Base-by-base conservation (phyloP, 202 grass and related monocot species). In the Schoenoplectus tabernaemontani region DNA sequence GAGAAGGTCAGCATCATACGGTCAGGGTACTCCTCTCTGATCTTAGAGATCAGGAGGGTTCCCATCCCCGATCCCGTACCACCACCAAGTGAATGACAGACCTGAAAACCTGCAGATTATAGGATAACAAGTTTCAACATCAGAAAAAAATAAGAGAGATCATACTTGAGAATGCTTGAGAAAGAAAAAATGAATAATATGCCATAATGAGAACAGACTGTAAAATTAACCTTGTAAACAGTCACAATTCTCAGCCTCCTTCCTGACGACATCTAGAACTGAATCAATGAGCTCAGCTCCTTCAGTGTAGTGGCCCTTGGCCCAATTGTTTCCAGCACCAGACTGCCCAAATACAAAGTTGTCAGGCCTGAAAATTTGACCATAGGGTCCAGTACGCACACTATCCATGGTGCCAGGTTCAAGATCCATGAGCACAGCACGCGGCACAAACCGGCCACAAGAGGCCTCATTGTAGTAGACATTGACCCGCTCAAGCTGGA, bases 401-500 rank as follows among this genome's bases (percentile, higher is more conserved):
- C 88, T 90, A 79, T 96, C 93, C 93, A 96, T 96, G 84, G 93
- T 96, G 20, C 93, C 93, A 0, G 93, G 93, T 86, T 96, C 93
- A 37, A 96, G 88, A 81, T 96, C 90, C 90, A 92, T 96, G 80
- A 96, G 93, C 77, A 96, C 93, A 1, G 92, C 93, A 51, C 93
- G 83, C 19, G 93, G 93, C 41, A 96, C 90, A 61, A 96, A 96
- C 66, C 93, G 83, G 51, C 93, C 90, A 82, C 93, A 96, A 2
- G 93, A 96, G 15, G 93, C 90, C 62, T 96, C 93, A 60, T 96
- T 96, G 88, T 96, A 91, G 85, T 96, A 96, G 46, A 96, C 90
- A 78, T 96, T 96, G 57, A 91, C 90, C 37, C 90, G 90, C 84
- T 96, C 90, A 12, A 96, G 88, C 86, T 96, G 90, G 58, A 93